Conservation (phyloP, 164 flowering plant genomes). For the Vitis cinerea region DNA sequence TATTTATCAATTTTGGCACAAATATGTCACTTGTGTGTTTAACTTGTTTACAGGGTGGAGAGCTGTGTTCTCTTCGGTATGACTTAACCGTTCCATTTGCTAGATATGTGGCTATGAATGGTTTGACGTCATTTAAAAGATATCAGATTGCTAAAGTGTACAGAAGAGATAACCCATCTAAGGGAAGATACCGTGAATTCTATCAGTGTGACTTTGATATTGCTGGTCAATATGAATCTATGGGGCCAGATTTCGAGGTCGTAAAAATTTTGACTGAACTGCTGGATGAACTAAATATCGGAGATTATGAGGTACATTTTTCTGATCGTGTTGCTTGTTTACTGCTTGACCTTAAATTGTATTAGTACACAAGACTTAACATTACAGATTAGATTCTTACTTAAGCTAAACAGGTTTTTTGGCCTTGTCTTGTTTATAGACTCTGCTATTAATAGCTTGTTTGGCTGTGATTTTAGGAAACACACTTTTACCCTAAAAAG, state of each 20-base stretch:
- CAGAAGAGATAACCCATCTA: conserved; percentile 92
- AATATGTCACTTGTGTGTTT: conserved; percentile 1
- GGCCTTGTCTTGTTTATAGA: too few relatives aligned
- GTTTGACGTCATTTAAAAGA: conserved; percentile 72
- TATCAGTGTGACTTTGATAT: conserved; percentile 97
- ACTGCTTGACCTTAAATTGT: neutral
- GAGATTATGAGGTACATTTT: conserved; percentile 77
- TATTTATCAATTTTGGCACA: too few relatives aligned
- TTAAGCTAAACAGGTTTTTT: too few relatives aligned
- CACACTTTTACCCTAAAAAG: too few relatives aligned
- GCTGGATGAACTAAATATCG: conserved; percentile 81
- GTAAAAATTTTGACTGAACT: conserved; percentile 81
- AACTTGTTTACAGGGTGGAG: conserved; percentile 77
- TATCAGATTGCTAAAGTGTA: conserved; percentile 94
- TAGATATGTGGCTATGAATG: conserved; percentile 89
- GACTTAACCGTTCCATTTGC: conserved; percentile 98
- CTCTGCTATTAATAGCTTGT: too few relatives aligned
- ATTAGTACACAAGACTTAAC: too few relatives aligned
- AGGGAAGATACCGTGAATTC: conserved; percentile 94
- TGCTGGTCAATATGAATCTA: conserved; percentile 80
- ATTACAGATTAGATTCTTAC: too few relatives aligned
- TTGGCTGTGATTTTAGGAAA: too few relatives aligned
- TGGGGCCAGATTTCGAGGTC: conserved; percentile 92
- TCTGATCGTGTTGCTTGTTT: neutral
- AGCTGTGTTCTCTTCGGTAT: conserved; percentile 90